Percentiles rank a stretch among this genome's conserved stretches.
phyloP scores from a whole-genome alignment of 148 eudicot genomes.

The Heliosperma pusillum region DNA sequence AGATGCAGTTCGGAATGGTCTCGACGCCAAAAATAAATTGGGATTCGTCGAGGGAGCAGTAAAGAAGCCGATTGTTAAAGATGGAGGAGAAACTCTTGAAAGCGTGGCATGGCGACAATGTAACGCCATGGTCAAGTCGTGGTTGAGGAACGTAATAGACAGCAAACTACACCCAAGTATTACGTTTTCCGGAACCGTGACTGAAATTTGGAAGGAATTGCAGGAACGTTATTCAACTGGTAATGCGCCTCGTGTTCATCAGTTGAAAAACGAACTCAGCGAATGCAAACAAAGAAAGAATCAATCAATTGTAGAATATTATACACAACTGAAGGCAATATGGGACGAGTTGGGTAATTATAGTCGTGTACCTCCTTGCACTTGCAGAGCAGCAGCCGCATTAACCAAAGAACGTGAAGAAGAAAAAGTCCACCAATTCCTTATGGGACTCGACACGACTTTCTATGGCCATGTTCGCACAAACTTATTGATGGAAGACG shows the following conservation, averaged over 20 bases:
- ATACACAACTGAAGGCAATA: not conserved
- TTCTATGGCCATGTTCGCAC: not conserved
- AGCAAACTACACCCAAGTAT: not conserved
- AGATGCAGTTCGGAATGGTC: too few relatives aligned
- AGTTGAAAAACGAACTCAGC: not conserved
- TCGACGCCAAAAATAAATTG: too few relatives aligned
- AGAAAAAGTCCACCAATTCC: slow-evolving; percentile 6
- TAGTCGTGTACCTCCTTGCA: not conserved
- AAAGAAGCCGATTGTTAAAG: too few relatives aligned
- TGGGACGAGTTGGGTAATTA: not conserved
- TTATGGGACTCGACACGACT: slow-evolving; percentile 1
- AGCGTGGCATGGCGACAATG: not conserved
- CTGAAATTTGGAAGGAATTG: not conserved
- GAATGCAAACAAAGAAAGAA: not conserved
- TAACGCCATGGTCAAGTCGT: not conserved
- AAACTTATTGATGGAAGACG: not conserved
- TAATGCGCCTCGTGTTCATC: slow-evolving; percentile 4
- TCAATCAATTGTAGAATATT: too few relatives aligned
- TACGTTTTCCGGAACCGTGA: not conserved
- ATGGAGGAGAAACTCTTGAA: too few relatives aligned
- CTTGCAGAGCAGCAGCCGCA: not conserved
- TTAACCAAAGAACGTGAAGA: not conserved
- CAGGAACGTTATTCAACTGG: not conserved
- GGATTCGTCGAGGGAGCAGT: too few relatives aligned
- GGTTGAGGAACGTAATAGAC: not conserved